Evolutionary conservation across 352 stramenopile species (phyloP).

Genomic region (Phytophthora europaea): DNA sequence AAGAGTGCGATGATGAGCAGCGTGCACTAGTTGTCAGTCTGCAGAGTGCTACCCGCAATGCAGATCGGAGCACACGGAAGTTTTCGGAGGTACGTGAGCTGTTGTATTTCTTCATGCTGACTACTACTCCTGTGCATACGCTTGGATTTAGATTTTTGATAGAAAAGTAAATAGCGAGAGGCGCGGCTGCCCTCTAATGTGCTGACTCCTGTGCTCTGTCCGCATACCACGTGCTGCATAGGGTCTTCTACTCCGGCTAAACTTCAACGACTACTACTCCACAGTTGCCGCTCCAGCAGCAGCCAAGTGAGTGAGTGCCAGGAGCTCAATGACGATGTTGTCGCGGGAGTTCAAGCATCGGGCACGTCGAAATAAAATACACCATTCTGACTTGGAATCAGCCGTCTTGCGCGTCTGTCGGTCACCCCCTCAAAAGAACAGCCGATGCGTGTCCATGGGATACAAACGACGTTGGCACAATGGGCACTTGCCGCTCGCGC

Average conservation of each 20-base stretch:
- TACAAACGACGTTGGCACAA: slow-evolving; percentile 74
- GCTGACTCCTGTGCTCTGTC: slow-evolving; percentile 34
- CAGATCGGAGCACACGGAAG: slow-evolving; percentile 41
- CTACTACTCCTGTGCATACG: slow-evolving; percentile 15
- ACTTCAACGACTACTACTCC: slow-evolving; percentile 66
- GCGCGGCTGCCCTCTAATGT: slow-evolving; percentile 28
- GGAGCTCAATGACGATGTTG: slow-evolving; percentile 9
- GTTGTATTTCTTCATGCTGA: slow-evolving; percentile 1
- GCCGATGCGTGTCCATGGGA: slow-evolving; percentile 77
- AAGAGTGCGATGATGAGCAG: slow-evolving; percentile 36
- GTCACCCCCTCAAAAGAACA: slow-evolving; percentile 70
- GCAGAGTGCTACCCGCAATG: slow-evolving; percentile 30
- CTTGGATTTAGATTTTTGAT: slow-evolving; percentile 19
- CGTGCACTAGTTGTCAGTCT: slow-evolving; percentile 36
- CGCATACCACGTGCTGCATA: slow-evolving; percentile 35
- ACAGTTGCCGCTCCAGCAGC: slow-evolving; percentile 11
- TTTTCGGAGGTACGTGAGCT: slow-evolving; percentile 56
- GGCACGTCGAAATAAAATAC: slow-evolving; percentile 37
- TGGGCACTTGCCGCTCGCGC: slow-evolving; percentile 77
- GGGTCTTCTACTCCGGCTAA: slow-evolving; percentile 67
- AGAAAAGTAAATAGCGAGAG: slow-evolving; percentile 33
- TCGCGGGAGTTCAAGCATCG: slow-evolving; percentile 18
- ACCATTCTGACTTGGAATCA: slow-evolving; percentile 18
- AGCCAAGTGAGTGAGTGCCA: slow-evolving; percentile 10
- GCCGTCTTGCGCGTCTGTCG: not conserved